phyloP scores from a whole-genome alignment of 2,329 filamentous ascomycete genomes.

The Phoma sp. region DNA sequence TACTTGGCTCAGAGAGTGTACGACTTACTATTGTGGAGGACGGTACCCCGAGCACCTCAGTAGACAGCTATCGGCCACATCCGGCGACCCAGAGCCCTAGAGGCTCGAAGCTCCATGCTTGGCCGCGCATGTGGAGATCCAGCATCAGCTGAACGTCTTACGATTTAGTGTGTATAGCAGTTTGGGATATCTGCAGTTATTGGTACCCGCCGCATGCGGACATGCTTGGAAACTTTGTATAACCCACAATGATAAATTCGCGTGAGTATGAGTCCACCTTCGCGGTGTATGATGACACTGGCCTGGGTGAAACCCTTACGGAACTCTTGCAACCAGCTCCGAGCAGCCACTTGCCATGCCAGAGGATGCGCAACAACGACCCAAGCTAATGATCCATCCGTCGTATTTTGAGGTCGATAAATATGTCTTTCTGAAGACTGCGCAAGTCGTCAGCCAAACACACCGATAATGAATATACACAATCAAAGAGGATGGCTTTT shows the following conservation, averaged over 20 bases:
- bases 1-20: too few species aligned
- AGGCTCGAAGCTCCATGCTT: conserved; percentile 1
- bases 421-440: too few species aligned
- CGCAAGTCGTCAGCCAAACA: too few species aligned
- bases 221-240: neutral
- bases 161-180: conserved; percentile 7
- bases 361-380: too few species aligned
- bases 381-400: too few species aligned
- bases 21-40: conserved; percentile 14
- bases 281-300: too few species aligned
- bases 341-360: too few species aligned
- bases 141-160: conserved; percentile 19
- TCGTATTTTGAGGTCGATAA: too few species aligned
- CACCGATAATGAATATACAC: too few species aligned
- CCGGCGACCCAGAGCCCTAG: conserved; percentile 8
- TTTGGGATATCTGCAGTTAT: neutral
- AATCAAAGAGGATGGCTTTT: too few species aligned
- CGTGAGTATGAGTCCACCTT: neutral
- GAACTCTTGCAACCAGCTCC: too few species aligned
- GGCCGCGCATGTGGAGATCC: conserved; percentile 13
- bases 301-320: too few species aligned
- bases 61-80: conserved; percentile 9
- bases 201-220: conserved; percentile 9
- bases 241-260: neutral
- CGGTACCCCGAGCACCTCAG: conserved; percentile 6